These are phyloP conservation scores for Colletotrichum camelliae DNA, from an alignment of 2,329 filamentous ascomycete genomes.

Conservation along the genomic window DNA sequence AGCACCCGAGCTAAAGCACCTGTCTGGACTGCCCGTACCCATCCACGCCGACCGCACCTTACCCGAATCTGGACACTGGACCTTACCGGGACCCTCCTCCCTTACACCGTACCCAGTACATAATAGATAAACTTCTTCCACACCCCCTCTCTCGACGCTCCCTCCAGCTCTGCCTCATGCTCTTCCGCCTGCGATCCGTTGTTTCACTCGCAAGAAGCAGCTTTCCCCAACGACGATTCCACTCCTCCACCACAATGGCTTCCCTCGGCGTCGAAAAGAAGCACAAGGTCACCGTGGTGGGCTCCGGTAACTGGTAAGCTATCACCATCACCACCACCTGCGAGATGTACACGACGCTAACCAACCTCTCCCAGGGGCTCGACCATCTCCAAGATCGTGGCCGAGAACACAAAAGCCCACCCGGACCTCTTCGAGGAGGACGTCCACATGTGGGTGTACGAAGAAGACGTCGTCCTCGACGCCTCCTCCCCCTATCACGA, in stretches of 20 bases:
- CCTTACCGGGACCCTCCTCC: slow-evolving; percentile 6
- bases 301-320: slow-evolving; percentile 91
- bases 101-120: slow-evolving; percentile 6
- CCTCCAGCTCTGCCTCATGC: slow-evolving; percentile 14
- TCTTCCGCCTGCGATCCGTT: slow-evolving; percentile 19
- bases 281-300: slow-evolving; percentile 93
- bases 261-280: slow-evolving; percentile 65
- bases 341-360: neutral
- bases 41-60: neutral
- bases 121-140: slow-evolving; percentile 8
- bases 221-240: slow-evolving; percentile 3
- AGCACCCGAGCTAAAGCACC: neutral
- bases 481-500: slow-evolving; percentile 78
- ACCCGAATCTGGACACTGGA: neutral
- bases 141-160: neutral
- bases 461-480: slow-evolving; percentile 83
- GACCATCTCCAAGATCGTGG: slow-evolving; percentile 95
- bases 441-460: slow-evolving; percentile 99
- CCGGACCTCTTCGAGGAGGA: slow-evolving; percentile 82
- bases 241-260: slow-evolving; percentile 27
- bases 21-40: neutral
- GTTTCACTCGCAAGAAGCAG: slow-evolving; percentile 16
- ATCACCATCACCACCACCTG: neutral
- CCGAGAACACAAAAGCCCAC: slow-evolving; percentile 85
- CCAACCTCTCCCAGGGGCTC: slow-evolving; percentile 71